A percentile compares a stretch with the other conserved stretches of the same genome.
These are phyloP conservation scores for Combretum micranthum DNA, from an alignment of 345 rosid genomes.

Conservation along the genomic window DNA sequence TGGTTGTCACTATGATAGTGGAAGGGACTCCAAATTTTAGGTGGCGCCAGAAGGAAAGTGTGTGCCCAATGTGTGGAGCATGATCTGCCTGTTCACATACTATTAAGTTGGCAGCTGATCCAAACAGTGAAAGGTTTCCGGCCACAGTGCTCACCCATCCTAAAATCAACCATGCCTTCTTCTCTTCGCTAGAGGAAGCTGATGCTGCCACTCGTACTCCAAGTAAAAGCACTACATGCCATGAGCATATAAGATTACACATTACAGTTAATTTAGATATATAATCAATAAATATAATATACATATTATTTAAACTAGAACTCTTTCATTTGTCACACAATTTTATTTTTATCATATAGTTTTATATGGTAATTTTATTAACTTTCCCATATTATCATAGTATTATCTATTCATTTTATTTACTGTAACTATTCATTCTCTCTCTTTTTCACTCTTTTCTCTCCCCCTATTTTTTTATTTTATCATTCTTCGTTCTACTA, in stretches of 20 bases:
- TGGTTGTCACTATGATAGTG: constrained; percentile 17
- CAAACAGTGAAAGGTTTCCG: constrained; percentile 20
- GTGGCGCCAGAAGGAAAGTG: constrained; percentile 24
- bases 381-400: no score
- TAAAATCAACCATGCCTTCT: constrained; percentile 25
- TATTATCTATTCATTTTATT: no score
- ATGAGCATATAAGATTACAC: background rate
- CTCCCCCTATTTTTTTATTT: no score
- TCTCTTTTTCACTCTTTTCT: no score
- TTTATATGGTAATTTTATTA: no score
- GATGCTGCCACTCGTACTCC: constrained; percentile 28
- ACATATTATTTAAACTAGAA: no score
- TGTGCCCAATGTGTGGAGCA: constrained; percentile 13
- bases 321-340: no score
- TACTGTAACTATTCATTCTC: no score
- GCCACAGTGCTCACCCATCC: constrained; percentile 32
- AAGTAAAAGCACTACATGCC: constrained; percentile 18
- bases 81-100: constrained; percentile 21
- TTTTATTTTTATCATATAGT: no score
- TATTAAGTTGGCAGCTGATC: no score
- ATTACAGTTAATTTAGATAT: no score
- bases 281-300: background rate
- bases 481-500: no score
- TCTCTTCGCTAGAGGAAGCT: constrained; percentile 17
- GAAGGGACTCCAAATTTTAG: constrained; percentile 24